Evolutionary conservation across 2,329 filamentous ascomycete species (phyloP).

Genomic region (Dactylonectria macrodidyma): DNA sequence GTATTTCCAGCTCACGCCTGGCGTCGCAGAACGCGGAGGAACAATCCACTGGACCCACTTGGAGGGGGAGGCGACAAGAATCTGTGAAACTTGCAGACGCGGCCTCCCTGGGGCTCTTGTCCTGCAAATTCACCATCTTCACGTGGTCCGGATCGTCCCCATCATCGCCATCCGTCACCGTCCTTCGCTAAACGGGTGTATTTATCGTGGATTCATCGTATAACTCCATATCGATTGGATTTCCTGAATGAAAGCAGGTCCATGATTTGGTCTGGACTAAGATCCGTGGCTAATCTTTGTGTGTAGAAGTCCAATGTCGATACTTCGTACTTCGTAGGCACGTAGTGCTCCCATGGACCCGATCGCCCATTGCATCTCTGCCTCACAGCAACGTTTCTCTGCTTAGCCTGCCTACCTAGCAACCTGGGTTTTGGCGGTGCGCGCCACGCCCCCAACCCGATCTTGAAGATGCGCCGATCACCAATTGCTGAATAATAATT

Average conservation of each 20-base stretch:
- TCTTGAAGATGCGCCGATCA: background rate
- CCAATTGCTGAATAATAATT: background rate
- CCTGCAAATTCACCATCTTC: constrained; percentile 42
- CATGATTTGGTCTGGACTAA: background rate
- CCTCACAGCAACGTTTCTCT: constrained; percentile 27
- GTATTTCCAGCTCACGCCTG: constrained; percentile 23
- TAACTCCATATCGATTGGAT: background rate
- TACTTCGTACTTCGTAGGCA: no score
- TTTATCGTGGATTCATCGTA: background rate
- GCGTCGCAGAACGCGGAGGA: constrained; percentile 9
- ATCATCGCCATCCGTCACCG: constrained; percentile 16
- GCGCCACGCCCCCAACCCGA: background rate
- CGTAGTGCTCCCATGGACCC: background rate
- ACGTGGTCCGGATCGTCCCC: constrained; percentile 40
- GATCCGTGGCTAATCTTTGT: background rate
- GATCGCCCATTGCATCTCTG: background rate
- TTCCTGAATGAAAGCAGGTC: background rate
- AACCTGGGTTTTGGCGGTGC: constrained; percentile 10
- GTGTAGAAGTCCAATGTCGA: background rate
- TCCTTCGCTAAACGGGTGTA: background rate
- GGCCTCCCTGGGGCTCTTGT: constrained; percentile 33
- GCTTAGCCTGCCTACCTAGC: constrained; percentile 22
- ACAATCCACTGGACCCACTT: constrained; percentile 35
- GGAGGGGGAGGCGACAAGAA: constrained; percentile 23
- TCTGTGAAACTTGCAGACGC: constrained; percentile 37